These are phyloP conservation scores for Mallotus japonicus DNA, from an alignment of 441 rosid species.

Conservation along the genomic window DNA sequence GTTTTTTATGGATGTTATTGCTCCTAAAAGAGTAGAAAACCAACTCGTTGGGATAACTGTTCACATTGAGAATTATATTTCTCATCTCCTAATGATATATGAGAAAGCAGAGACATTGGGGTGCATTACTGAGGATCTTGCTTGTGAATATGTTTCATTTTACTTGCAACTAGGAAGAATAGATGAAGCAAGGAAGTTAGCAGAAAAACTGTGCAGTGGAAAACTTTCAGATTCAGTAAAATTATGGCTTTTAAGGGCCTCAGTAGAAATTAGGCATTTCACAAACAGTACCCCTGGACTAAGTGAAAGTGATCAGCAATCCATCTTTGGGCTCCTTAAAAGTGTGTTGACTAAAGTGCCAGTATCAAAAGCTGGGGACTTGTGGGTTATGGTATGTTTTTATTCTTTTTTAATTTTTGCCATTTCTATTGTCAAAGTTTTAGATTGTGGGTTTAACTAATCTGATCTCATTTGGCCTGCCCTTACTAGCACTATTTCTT, in stretches of 20 bases:
- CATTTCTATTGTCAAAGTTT: neutral
- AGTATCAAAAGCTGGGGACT: conserved; percentile 60
- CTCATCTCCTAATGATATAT: conserved; percentile 48
- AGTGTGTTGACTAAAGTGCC: conserved; percentile 46
- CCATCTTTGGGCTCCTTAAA: conserved; percentile 50
- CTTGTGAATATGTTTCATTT: conserved; percentile 58
- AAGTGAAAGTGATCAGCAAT: conserved; percentile 44
- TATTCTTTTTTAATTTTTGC: neutral
- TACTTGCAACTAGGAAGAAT: conserved; percentile 57
- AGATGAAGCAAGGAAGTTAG: conserved; percentile 59
- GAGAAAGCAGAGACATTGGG: conserved; percentile 64
- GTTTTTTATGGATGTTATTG: conserved; percentile 52
- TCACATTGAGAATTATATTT: conserved; percentile 29
- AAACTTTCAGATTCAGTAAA: conserved; percentile 48
- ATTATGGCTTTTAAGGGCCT: conserved; percentile 61
- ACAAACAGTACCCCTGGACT: conserved; percentile 33
- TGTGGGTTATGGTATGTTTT: conserved; percentile 72
- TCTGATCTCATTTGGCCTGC: neutral
- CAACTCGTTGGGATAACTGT: conserved; percentile 24
- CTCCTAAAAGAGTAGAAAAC: conserved; percentile 32
- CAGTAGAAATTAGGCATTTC: conserved; percentile 47
- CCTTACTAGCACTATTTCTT: neutral
- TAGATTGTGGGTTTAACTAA: neutral
- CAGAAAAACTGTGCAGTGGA: conserved; percentile 57
- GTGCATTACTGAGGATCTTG: conserved; percentile 65